Conservation (phyloP, 192 early-diverging fungal genomes). For the Dimargaris verticillata region DNA sequence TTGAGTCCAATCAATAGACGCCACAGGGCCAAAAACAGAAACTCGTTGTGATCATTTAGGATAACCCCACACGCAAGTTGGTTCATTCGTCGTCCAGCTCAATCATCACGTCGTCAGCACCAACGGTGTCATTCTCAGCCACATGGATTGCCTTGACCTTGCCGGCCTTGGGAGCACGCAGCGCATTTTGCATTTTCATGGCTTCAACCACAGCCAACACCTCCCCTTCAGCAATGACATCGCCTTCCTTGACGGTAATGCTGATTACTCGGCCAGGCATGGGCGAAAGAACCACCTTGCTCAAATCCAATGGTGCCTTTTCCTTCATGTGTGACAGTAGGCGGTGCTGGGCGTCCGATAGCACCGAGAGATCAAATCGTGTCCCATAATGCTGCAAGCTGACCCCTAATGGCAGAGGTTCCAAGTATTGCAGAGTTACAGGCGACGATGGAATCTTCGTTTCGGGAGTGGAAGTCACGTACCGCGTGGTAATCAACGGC, state of each 20-base stretch:
- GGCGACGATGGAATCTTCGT: neutral
- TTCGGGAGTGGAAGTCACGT: neutral
- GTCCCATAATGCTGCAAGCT: slow-evolving; percentile 68
- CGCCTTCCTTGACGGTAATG: slow-evolving; percentile 62
- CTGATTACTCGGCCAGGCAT: slow-evolving; percentile 87
- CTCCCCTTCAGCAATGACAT: slow-evolving; percentile 61
- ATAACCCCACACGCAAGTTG: too few relatives aligned
- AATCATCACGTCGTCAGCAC: slow-evolving; percentile 59
- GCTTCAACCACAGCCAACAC: slow-evolving; percentile 84
- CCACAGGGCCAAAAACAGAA: too few relatives aligned
- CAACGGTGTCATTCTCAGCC: slow-evolving; percentile 50
- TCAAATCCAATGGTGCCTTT: slow-evolving; percentile 53
- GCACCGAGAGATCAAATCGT: slow-evolving; percentile 60
- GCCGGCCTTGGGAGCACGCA: slow-evolving; percentile 60
- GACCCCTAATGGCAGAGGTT: slow-evolving; percentile 55
- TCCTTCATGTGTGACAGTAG: slow-evolving; percentile 56
- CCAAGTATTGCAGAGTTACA: slow-evolving; percentile 47
- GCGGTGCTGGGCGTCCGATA: slow-evolving; percentile 40
- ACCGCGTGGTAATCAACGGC: slow-evolving; percentile 41
- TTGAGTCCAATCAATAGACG: too few relatives aligned
- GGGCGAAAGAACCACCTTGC: slow-evolving; percentile 58
- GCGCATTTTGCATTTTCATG: slow-evolving; percentile 97
- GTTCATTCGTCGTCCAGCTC: slow-evolving; percentile 35
- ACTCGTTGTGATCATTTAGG: too few relatives aligned
- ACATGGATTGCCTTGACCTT: slow-evolving; percentile 64